Evolutionary conservation across 2,329 filamentous ascomycete species (phyloP).

Genomic region (Hymenoscyphus occultus): DNA sequence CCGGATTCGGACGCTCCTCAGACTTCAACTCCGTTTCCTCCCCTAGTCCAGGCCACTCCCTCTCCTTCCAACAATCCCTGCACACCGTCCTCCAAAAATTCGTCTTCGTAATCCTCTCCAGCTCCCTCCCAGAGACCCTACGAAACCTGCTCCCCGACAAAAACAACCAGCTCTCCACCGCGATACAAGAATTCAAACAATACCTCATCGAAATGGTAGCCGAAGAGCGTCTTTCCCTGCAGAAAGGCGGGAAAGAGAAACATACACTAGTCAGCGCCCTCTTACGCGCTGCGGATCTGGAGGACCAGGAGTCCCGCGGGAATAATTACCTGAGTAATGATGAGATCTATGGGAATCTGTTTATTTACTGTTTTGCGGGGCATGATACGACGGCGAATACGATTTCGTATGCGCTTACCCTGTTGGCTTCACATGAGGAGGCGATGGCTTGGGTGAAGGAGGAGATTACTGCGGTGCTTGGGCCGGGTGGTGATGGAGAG

Average conservation of each 20-base stretch:
- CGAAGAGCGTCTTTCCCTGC: constrained; percentile 21
- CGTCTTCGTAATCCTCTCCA: neutral
- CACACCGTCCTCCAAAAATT: constrained; percentile 10
- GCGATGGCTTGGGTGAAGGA: constrained; percentile 26
- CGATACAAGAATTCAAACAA: constrained; percentile 12
- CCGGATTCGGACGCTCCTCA: constrained; percentile 42
- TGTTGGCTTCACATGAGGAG: constrained; percentile 27
- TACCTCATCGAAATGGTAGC: constrained; percentile 18
- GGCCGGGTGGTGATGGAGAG: constrained; percentile 20
- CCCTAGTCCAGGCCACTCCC: constrained; percentile 17
- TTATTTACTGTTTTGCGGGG: constrained; percentile 35
- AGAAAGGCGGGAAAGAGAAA: constrained; percentile 25
- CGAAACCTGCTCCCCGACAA: neutral
- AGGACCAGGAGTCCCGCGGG: constrained; percentile 20
- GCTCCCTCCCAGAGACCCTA: neutral
- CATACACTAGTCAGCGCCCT: constrained; percentile 37
- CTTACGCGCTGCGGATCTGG: constrained; percentile 28
- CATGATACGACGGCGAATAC: constrained; percentile 36
- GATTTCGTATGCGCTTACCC: constrained; percentile 28
- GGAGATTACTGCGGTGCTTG: constrained; percentile 30
- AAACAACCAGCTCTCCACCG: neutral
- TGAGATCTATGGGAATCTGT: constrained; percentile 36
- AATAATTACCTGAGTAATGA: constrained; percentile 35
- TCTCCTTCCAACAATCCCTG: constrained; percentile 18
- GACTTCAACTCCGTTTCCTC: constrained; percentile 7